Conservation (phyloP, 2,329 filamentous ascomycete genomes). For the Talaromyces sp. region DNA sequence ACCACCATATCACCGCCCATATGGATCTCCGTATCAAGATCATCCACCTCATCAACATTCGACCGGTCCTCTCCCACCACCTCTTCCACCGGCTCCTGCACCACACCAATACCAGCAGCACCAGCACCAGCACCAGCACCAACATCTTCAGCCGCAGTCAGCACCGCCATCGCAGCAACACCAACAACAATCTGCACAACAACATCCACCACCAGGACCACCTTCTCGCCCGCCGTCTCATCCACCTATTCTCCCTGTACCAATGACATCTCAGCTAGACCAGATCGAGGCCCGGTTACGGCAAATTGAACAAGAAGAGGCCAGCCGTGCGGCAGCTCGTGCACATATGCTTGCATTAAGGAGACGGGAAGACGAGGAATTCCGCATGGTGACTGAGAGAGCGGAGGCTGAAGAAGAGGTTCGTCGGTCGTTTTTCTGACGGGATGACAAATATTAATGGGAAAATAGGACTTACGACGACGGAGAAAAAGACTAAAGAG, state of each 20-base stretch:
- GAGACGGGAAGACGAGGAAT: constrained; percentile 42
- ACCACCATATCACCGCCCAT: constrained; percentile 23
- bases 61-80: constrained; percentile 10
- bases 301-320: constrained; percentile 41
- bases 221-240: constrained; percentile 31
- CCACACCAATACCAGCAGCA: constrained; percentile 10
- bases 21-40: constrained; percentile 13
- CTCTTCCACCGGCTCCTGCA: constrained; percentile 8
- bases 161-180: constrained; percentile 7
- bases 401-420: constrained; percentile 43
- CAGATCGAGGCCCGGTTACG: constrained; percentile 39
- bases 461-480: constrained; percentile 35
- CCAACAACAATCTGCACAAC: constrained; percentile 1
- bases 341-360: constrained; percentile 36
- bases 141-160: constrained; percentile 4
- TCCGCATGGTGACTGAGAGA: constrained; percentile 38
- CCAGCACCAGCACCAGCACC: background rate
- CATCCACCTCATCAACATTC: constrained; percentile 8
- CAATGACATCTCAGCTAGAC: constrained; percentile 31
- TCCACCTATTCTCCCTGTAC: constrained; percentile 28
- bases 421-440: constrained; percentile 18
- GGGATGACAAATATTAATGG: background rate
- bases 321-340: constrained; percentile 36
- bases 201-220: constrained; percentile 23
- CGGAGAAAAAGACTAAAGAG: constrained; percentile 40